Percentiles rank a stretch among this genome's conserved stretches.
Evolutionary conservation across 2,329 filamentous ascomycete genomes (phyloP).

Genomic region (Atkinsonella hypoxylon): DNA sequence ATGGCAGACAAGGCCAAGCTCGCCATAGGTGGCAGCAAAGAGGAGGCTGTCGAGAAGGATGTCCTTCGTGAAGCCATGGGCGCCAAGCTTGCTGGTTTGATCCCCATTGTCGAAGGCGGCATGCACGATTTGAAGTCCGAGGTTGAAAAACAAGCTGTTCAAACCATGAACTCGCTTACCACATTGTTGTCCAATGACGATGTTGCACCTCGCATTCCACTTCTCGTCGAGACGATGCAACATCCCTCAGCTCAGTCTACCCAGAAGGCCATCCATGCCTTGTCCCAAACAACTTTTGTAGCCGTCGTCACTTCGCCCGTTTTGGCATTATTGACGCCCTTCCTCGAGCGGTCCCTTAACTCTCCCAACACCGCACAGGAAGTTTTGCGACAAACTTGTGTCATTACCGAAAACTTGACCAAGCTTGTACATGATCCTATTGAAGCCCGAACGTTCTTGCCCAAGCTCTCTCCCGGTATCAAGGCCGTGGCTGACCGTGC

Average conservation of each 20-base stretch:
- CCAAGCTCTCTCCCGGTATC: slow-evolving; percentile 87
- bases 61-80: slow-evolving; percentile 85
- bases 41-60: slow-evolving; percentile 80
- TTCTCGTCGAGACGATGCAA: slow-evolving; percentile 91
- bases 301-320: slow-evolving; percentile 92
- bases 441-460: slow-evolving; percentile 88
- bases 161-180: slow-evolving; percentile 84
- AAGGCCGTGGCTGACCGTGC: slow-evolving; percentile 79
- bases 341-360: slow-evolving; percentile 89
- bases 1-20: slow-evolving; percentile 95
- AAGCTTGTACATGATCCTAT: slow-evolving; percentile 94
- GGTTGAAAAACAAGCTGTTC: slow-evolving; percentile 76
- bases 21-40: slow-evolving; percentile 62
- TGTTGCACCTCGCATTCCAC: slow-evolving; percentile 79
- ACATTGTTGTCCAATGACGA: slow-evolving; percentile 93
- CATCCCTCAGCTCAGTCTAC: slow-evolving; percentile 79
- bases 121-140: slow-evolving; percentile 97
- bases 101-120: slow-evolving; percentile 79
- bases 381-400: slow-evolving; percentile 86
- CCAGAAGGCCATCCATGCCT: slow-evolving; percentile 90
- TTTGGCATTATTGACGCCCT: slow-evolving; percentile 82
- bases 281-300: slow-evolving; percentile 98
- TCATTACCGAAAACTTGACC: slow-evolving; percentile 95
- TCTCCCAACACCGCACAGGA: slow-evolving; percentile 85
- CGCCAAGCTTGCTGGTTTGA: slow-evolving; percentile 70